Conservation (phyloP, 169 alveolate genomes). For the Plasmodium falciparum region DNA sequence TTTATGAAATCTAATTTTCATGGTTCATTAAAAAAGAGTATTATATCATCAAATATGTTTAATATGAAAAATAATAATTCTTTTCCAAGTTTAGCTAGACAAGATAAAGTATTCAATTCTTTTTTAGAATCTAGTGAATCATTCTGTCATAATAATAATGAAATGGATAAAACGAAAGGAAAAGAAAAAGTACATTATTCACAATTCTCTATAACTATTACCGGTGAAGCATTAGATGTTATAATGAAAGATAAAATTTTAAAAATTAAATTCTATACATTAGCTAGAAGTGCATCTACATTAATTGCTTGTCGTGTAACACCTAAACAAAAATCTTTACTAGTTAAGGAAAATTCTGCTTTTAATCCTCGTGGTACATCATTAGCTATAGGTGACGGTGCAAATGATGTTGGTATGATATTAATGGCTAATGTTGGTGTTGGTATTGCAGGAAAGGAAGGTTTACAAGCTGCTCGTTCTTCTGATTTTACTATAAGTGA, state of each 20-base stretch:
- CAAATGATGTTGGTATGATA: slow-evolving; percentile 99
- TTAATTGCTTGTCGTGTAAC: slow-evolving; percentile 98
- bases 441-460: slow-evolving; percentile 98
- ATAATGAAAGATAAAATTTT: slow-evolving; percentile 77
- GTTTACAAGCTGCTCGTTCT: slow-evolving; percentile 94
- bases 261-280: slow-evolving; percentile 80
- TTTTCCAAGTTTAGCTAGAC: slow-evolving; percentile 35
- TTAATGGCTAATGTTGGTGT: slow-evolving; percentile 98
- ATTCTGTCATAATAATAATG: slow-evolving; percentile 5
- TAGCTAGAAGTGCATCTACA: slow-evolving; percentile 85
- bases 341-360: slow-evolving; percentile 94
- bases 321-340: slow-evolving; percentile 97
- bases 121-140: slow-evolving; percentile 71
- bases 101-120: slow-evolving; percentile 30
- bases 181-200: slow-evolving; percentile 64
- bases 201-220: slow-evolving; percentile 83
- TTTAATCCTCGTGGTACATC: slow-evolving; percentile 85
- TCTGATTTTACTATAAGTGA: slow-evolving; percentile 93
- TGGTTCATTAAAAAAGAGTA: slow-evolving; percentile 26
- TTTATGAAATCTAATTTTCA: slow-evolving; percentile 60
- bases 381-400: slow-evolving; percentile 98
- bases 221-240: slow-evolving; percentile 86
- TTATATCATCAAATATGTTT: slow-evolving; percentile 17
- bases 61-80: slow-evolving; percentile 29
- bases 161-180: slow-evolving; percentile 17